Evolutionary conservation across 2,329 filamentous ascomycete species (phyloP), one percentile per base, ranked within the genome.

Genomic region (Triangularia setosa): DNA sequence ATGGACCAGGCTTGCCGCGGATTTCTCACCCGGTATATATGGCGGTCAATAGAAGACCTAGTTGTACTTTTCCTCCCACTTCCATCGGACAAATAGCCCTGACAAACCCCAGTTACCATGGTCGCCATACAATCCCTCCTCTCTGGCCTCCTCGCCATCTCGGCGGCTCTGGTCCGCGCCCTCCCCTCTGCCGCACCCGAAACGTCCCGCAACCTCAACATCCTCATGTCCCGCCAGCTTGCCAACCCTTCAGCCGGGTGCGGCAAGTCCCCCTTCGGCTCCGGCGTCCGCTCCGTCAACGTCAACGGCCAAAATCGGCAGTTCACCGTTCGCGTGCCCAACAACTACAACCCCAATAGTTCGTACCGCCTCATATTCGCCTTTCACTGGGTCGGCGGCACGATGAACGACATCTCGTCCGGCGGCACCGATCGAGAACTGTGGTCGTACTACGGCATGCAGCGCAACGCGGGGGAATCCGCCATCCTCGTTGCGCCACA

Each of bases 401-500:
- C 67, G 66, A 77, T 77, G 70, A 67, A 72, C 60, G 71, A 77
- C 62, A 73, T 80, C 27, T 64, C 68, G 21, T 28, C 23, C 0
- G 62, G 65, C 58, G 72, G 72, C 57, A 52, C 59, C 8, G 60
- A 59, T 44, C 40, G 55, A 21, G 63, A 58, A 52, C 70, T 71
- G 11, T 67, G 72, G 58, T 71, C 71, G 5, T 79, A 76, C 71
- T 80, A 80, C 66, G 78, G 78, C 4, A 73, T 81, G 16, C 72
- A 73, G 30, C 65, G 69, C 6, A 72, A 76, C 11, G 57, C 58
- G 7, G 73, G 76, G 35, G 74, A 69, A 14, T 72, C 65, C 16
- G 76, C 78, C 65, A 80, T 81, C 69, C 78, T 80, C 65, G 74
- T 81, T 12, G 75, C 77, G 1, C 79, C 79, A 9, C 71, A 80